Conservation (phyloP, 2,329 filamentous ascomycete species). For the Fusarium sp. region DNA sequence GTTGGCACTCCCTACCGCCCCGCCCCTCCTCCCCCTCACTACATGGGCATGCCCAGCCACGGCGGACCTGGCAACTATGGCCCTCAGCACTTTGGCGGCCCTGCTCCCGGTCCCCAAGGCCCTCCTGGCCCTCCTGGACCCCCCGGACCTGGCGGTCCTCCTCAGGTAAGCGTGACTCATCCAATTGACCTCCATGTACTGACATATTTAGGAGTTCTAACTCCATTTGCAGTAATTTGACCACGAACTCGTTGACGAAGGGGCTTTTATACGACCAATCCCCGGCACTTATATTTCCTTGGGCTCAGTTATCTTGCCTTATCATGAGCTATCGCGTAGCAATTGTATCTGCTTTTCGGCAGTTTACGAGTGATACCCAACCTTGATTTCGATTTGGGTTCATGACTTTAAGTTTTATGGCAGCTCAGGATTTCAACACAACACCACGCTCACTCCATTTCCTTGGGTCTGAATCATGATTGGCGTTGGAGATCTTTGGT, state of each 20-base stretch:
- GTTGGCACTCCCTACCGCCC: conserved; percentile 97
- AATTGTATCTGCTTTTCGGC: conserved; percentile 38
- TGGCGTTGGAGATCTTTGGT: conserved; percentile 55
- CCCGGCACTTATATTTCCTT: conserved; percentile 41
- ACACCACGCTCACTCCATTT: conserved; percentile 46
- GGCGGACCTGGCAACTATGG: conserved; percentile 57
- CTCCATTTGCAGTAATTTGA: conserved; percentile 40
- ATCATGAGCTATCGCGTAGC: conserved; percentile 33
- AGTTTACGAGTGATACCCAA: conserved; percentile 41
- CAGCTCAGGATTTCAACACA: conserved; percentile 45
- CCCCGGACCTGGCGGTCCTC: conserved; percentile 50
- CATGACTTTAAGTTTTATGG: conserved; percentile 45
- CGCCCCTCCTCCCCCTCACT: conserved; percentile 74
- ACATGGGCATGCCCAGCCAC: conserved; percentile 60
- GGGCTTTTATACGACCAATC: conserved; percentile 36
- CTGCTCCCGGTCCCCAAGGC: conserved; percentile 55
- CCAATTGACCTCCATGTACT: not conserved
- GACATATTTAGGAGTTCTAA: conserved; percentile 30
- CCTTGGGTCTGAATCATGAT: conserved; percentile 53
- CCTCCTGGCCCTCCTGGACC: conserved; percentile 52
- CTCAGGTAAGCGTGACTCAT: conserved; percentile 49
- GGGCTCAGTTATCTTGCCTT: conserved; percentile 43
- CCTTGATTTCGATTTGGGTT: conserved; percentile 39
- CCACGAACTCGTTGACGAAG: conserved; percentile 44
- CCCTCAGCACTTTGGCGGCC: conserved; percentile 59